Conservation (phyloP, 148 eudicot species). For the Spergularia bocconei region DNA sequence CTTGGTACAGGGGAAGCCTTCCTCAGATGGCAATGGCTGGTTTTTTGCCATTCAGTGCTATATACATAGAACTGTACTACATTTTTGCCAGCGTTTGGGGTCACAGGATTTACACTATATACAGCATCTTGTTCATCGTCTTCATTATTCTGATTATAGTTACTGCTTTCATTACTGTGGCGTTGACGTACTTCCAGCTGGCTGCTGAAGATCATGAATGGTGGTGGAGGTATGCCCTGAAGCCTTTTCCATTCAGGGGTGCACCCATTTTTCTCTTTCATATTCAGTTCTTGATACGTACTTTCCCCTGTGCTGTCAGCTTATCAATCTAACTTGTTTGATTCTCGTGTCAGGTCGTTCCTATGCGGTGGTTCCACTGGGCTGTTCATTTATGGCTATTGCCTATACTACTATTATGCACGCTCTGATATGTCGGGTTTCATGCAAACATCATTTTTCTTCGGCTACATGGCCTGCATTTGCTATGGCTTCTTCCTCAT, state of each 20-base stretch:
- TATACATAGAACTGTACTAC: slow-evolving; percentile 37
- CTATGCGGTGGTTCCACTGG: slow-evolving; percentile 38
- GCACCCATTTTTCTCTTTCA: neutral
- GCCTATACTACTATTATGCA: slow-evolving; percentile 37
- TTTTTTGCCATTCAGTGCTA: slow-evolving; percentile 39
- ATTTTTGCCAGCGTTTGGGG: slow-evolving; percentile 41
- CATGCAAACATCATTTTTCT: slow-evolving; percentile 42
- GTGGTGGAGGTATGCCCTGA: slow-evolving; percentile 38
- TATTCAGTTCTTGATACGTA: neutral
- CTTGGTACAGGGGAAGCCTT: slow-evolving; percentile 34
- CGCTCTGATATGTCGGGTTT: slow-evolving; percentile 41
- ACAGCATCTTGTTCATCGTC: slow-evolving; percentile 38
- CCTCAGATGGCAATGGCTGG: slow-evolving; percentile 46
- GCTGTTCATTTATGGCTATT: slow-evolving; percentile 37
- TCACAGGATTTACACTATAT: slow-evolving; percentile 34
- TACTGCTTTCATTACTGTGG: slow-evolving; percentile 39
- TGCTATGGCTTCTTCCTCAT: slow-evolving; percentile 43
- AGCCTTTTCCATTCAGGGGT: neutral
- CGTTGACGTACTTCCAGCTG: slow-evolving; percentile 37
- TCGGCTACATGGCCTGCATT: slow-evolving; percentile 41
- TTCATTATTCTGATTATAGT: slow-evolving; percentile 35
- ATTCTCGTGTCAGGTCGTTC: slow-evolving; percentile 29
- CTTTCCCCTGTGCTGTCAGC: neutral
- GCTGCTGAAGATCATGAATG: slow-evolving; percentile 42
- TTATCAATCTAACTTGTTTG: slow-evolving; percentile 5